Base-by-base conservation (phyloP, 371 early-diverging fungal species). In the Mucor indicus region DNA sequence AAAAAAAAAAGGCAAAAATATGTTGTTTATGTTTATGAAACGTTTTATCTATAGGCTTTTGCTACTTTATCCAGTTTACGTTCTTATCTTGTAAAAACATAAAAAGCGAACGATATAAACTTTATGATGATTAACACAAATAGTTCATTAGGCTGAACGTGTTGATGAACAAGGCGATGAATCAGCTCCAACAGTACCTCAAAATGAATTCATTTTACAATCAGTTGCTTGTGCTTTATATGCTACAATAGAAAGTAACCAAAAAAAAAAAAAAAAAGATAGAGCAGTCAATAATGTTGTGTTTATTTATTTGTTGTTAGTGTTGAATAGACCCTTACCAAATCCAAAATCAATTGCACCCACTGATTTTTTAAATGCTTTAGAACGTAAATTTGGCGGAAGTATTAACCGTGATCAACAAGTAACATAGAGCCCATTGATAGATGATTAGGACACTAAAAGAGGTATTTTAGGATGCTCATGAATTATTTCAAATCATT, bases 401-500 rank as follows among this genome's bases (percentile, higher is more conserved):
- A 63, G 59, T 3, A 62, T 72, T 43, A 78, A 62, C 35, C 60
- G 72, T 35, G 62, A 70, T 23, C 74, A 71, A 56, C 74, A 72
- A 60, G 71, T 77, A 61, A 44, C 21, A 2, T n/a, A 38, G 19
- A 29, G 32, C 29, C 22, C 23, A 32, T 22, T 30, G 16, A 24
- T n/a, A n/a, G n/a, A n/a, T n/a, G n/a, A n/a, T n/a, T n/a, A n/a
- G n/a, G n/a, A n/a, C n/a, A n/a, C n/a, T n/a, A n/a, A n/a, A n/a
- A n/a, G n/a, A n/a, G n/a, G n/a, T n/a, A 21, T 49, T 41, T 43
- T 50, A 95, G 85, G 96, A 96, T 65, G 96, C 95, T 0, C 96
- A 96, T 57, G 96, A 96, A 58, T 77, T 95, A 17, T 90, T 95
- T 48, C 91, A 92, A 61, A 79, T 93, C 7, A 84, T 96, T 12